phyloP scores from a whole-genome alignment of 2,329 filamentous ascomycete genomes.

The Pseudopyricularia cyperi region DNA sequence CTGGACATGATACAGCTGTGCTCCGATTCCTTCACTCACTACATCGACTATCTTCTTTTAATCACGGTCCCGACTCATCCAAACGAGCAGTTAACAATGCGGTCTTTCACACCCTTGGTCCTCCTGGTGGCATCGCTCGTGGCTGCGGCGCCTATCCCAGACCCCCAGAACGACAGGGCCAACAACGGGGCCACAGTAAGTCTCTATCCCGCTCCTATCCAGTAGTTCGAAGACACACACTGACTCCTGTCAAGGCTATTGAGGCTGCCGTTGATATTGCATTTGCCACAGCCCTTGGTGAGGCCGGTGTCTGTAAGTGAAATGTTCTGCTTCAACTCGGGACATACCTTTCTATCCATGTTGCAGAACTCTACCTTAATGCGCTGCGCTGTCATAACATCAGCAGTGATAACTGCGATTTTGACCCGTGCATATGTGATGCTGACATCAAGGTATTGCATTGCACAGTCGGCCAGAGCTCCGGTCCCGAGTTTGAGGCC shows the following conservation, averaged over 20 bases:
- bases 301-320: conserved; percentile 1
- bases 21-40: conserved; percentile 1
- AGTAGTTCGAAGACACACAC: neutral
- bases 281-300: neutral
- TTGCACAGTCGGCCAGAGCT: neutral
- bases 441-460: neutral
- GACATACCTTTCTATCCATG: neutral
- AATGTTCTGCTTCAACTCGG: neutral
- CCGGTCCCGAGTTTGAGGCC: neutral
- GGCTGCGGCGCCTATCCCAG: neutral
- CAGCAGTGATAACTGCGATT: too few relatives aligned
- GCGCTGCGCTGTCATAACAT: too few relatives aligned
- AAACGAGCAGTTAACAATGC: neutral
- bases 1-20: neutral
- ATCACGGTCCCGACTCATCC: neutral
- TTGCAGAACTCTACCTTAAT: too few relatives aligned
- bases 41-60: neutral
- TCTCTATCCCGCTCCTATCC: neutral
- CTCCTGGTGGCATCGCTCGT: neutral
- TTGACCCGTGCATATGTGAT: too few relatives aligned
- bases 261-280: conserved; percentile 1
- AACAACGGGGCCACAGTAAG: conserved; percentile 2
- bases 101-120: neutral
- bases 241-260: neutral
- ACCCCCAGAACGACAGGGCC: conserved; percentile 2